These are phyloP conservation scores for Prunus salicina DNA, from an alignment of 306 rosid species.

Conservation along the genomic window DNA sequence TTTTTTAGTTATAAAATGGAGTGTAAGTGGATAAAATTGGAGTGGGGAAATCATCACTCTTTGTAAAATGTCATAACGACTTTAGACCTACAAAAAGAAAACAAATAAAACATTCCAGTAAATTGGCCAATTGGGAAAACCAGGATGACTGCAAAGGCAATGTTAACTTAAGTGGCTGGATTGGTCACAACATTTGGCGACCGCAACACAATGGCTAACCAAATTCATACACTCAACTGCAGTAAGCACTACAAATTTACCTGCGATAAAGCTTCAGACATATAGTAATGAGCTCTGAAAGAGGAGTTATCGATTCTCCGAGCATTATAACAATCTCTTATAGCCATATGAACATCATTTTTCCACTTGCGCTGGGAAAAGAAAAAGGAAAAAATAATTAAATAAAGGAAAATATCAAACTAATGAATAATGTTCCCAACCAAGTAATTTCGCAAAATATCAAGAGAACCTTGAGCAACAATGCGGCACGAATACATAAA, in stretches of 20 bases:
- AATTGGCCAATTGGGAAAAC: background rate
- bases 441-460: constrained; percentile 21
- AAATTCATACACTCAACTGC: background rate
- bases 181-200: background rate
- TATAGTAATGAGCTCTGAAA: constrained; percentile 55
- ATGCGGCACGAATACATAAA: constrained; percentile 75
- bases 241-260: constrained; percentile 37
- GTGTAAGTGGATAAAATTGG: no score
- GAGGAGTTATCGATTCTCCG: constrained; percentile 58
- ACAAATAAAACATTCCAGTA: background rate
- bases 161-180: background rate
- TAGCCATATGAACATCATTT: constrained; percentile 88
- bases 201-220: background rate
- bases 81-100: background rate
- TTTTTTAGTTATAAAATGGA: no score
- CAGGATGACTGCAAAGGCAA: background rate
- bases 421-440: constrained; percentile 14
- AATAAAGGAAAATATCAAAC: constrained; percentile 6
- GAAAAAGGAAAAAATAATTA: background rate
- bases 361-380: constrained; percentile 87
- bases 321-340: constrained; percentile 84
- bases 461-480: constrained; percentile 70
- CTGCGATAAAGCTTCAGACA: constrained; percentile 95
- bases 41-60: no score
- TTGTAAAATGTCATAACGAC: background rate